Percentiles rank a stretch among this genome's conserved stretches.
Conservation (phyloP, 2,329 filamentous ascomycete genomes). For the Cladosporium halotolerans region DNA sequence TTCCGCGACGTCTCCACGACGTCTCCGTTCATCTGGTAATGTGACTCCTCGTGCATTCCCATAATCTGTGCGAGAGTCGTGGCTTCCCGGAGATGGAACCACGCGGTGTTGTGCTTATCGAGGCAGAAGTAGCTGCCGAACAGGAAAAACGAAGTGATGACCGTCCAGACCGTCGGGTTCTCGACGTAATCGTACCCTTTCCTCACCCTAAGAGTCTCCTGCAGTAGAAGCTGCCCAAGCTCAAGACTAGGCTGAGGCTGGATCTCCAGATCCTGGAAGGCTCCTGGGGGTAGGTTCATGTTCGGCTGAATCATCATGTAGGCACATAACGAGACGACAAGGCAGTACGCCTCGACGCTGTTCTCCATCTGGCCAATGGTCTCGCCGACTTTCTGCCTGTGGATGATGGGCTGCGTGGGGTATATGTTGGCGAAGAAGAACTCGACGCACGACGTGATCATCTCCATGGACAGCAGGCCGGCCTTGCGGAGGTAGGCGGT, state of each 20-base stretch:
- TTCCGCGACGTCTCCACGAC: conserved; percentile 49
- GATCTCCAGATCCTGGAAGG: conserved; percentile 45
- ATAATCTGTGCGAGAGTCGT: conserved; percentile 55
- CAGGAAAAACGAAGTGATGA: conserved; percentile 59
- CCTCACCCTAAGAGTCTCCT: conserved; percentile 52
- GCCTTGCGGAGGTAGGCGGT: conserved; percentile 41
- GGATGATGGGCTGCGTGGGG: conserved; percentile 57
- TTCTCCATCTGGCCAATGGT: conserved; percentile 47
- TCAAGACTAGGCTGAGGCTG: conserved; percentile 38
- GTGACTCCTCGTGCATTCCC: conserved; percentile 52
- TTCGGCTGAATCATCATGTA: conserved; percentile 47
- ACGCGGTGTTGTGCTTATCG: conserved; percentile 55
- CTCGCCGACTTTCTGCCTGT: conserved; percentile 47
- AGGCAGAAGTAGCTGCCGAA: conserved; percentile 57
- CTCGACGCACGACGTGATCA: conserved; percentile 51
- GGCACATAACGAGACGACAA: conserved; percentile 46
- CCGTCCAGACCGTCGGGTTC: conserved; percentile 47
- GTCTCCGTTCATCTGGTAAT: conserved; percentile 43
- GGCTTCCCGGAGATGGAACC: conserved; percentile 57
- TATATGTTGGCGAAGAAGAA: conserved; percentile 59
- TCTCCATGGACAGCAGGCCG: conserved; percentile 44
- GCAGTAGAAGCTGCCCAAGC: conserved; percentile 50
- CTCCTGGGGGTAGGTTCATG: conserved; percentile 36
- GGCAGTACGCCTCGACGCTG: conserved; percentile 52
- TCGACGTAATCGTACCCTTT: conserved; percentile 54